Evolutionary conservation across 2,329 filamentous ascomycete species (phyloP).

Genomic region (Colletotrichum falcatum): DNA sequence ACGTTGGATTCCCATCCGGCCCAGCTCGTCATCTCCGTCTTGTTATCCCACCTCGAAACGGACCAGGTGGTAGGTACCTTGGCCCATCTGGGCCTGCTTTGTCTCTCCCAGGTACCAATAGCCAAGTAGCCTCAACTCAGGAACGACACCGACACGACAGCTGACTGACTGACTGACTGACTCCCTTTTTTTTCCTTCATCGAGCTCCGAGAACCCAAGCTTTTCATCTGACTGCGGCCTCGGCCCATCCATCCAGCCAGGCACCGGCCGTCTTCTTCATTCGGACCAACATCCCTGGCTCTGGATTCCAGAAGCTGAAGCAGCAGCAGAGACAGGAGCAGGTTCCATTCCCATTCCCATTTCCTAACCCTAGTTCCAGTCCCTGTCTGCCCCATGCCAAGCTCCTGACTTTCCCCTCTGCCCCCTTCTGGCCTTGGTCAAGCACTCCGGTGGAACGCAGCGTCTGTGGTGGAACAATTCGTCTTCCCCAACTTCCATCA

Average conservation of each 20-base stretch:
- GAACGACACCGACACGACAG: constrained; percentile 22
- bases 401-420: constrained; percentile 30
- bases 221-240: constrained; percentile 31
- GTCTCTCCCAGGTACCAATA: too few relatives aligned
- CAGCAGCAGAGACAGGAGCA: background rate
- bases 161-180: background rate
- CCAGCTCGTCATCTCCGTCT: background rate
- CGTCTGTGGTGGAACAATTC: constrained; percentile 44
- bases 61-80: constrained; percentile 10
- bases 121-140: constrained; percentile 9
- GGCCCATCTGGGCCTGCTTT: constrained; percentile 4
- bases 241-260: constrained; percentile 10
- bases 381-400: constrained; percentile 39
- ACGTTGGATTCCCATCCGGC: background rate
- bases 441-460: constrained; percentile 37
- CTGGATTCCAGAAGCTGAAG: background rate
- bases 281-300: constrained; percentile 30
- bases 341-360: background rate
- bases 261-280: constrained; percentile 8
- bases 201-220: constrained; percentile 21
- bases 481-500: constrained; percentile 39
- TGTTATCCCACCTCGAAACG: background rate
- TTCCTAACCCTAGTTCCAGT: constrained; percentile 13
- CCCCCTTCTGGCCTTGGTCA: constrained; percentile 35
- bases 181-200: background rate